Evolutionary conservation across 441 rosid genomes (phyloP).

Genomic region (Populus trichocarpa): DNA sequence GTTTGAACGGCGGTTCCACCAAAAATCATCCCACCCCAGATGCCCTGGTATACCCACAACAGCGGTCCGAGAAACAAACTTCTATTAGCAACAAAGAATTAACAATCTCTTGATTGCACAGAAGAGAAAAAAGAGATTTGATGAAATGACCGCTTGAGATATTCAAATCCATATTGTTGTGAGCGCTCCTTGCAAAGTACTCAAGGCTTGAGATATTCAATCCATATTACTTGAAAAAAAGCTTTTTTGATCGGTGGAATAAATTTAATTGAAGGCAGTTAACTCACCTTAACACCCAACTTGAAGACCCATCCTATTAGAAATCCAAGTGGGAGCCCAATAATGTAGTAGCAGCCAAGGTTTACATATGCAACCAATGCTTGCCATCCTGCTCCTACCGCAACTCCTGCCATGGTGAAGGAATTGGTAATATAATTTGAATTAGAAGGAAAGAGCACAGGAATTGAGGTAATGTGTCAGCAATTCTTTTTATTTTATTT

Average conservation of each 20-base stretch:
- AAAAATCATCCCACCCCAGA: constrained; percentile 82
- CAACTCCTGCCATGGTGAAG: constrained; percentile 47
- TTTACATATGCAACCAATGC: constrained; percentile 64
- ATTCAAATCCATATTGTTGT: too few relatives aligned
- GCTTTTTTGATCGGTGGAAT: neutral
- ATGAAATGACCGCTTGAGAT: neutral
- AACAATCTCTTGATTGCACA: neutral
- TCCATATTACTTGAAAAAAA: too few relatives aligned
- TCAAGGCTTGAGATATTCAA: too few relatives aligned
- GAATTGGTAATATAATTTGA: neutral
- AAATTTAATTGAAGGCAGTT: neutral
- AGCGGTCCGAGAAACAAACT: neutral
- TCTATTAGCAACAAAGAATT: neutral
- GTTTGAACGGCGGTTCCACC: constrained; percentile 74
- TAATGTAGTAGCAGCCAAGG: constrained; percentile 60
- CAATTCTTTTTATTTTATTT: neutral
- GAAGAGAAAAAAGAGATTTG: neutral
- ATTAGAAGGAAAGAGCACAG: neutral
- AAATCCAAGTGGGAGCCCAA: constrained; percentile 71
- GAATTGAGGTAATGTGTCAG: neutral
- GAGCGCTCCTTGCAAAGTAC: too few relatives aligned
- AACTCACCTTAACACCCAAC: constrained; percentile 48
- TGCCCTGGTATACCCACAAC: constrained; percentile 34
- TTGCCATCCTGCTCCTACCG: constrained; percentile 86
- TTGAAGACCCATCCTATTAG: constrained; percentile 53